Evolutionary conservation across 148 eudicot genomes (phyloP).

Genomic region (Salicornia ramosissima): DNA sequence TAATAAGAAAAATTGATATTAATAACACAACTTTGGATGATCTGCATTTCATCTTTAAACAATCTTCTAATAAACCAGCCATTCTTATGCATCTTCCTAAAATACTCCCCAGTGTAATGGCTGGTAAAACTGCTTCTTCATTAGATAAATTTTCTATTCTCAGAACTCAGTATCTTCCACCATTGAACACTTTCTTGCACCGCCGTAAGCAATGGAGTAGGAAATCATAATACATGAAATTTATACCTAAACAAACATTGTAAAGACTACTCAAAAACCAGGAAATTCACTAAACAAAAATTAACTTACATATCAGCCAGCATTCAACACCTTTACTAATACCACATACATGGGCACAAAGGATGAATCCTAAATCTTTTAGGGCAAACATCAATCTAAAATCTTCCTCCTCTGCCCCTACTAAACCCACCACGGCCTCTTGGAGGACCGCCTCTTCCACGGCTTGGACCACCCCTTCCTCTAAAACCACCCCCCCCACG

Average conservation of each 20-base stretch:
- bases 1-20: too few species aligned
- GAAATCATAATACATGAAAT: background rate
- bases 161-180: background rate
- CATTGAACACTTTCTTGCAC: background rate
- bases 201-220: background rate
- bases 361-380: background rate
- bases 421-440: slow-evolving; percentile 55
- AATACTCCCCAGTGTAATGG: too few species aligned
- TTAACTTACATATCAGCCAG: slow-evolving; percentile 2
- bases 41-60: too few species aligned
- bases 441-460: slow-evolving; percentile 45
- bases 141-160: background rate
- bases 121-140: too few species aligned
- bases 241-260: background rate
- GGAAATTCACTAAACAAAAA: slow-evolving; percentile 17
- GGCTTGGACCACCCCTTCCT: slow-evolving; percentile 44
- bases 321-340: background rate
- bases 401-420: slow-evolving; percentile 49
- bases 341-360: slow-evolving; percentile 14
- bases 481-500: slow-evolving; percentile 37
- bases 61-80: too few species aligned
- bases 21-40: too few species aligned
- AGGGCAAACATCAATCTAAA: slow-evolving; percentile 11
- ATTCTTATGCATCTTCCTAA: too few species aligned
- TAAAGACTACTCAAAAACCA: background rate